These are phyloP conservation scores for Suillus americanus DNA, from an alignment of 768 basidiomycete species.

Conservation along the genomic window DNA sequence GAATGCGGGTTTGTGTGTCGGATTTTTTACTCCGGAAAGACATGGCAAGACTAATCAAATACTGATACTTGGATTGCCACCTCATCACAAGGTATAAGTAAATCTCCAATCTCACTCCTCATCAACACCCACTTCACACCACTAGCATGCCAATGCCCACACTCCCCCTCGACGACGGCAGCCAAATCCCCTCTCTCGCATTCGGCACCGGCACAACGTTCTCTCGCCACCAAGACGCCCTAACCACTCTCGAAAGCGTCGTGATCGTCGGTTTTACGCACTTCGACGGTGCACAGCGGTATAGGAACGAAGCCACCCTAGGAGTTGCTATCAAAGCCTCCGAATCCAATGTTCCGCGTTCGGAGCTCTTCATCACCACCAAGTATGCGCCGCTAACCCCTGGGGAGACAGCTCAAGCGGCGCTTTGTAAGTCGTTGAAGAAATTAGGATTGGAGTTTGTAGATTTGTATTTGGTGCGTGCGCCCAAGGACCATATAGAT, in stretches of 20 bases:
- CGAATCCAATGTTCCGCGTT: constrained; percentile 28
- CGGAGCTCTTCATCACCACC: constrained; percentile 49
- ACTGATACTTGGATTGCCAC: not conserved
- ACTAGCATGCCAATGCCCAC: constrained; percentile 21
- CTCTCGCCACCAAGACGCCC: constrained; percentile 25
- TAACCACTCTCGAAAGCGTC: constrained; percentile 25
- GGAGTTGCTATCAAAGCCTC: constrained; percentile 32
- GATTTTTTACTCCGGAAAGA: not conserved
- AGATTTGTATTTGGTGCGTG: constrained; percentile 48
- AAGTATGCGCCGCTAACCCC: constrained; percentile 49
- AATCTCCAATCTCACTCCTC: not conserved
- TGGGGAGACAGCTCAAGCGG: constrained; percentile 44
- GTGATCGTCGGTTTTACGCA: constrained; percentile 36
- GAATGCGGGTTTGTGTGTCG: no score
- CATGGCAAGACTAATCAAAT: not conserved
- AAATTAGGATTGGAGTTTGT: constrained; percentile 39
- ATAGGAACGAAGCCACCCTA: constrained; percentile 38
- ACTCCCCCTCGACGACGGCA: constrained; percentile 35
- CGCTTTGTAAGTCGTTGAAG: constrained; percentile 13
- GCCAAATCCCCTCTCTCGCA: constrained; percentile 35
- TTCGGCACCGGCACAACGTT: constrained; percentile 40
- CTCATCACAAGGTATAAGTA: not conserved
- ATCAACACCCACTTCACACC: not conserved
- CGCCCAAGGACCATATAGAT: constrained; percentile 18
- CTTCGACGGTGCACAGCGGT: constrained; percentile 40